Base-by-base conservation (phyloP, 1,284 basidiomycete species). In the Pulchroboletus neoregius region DNA sequence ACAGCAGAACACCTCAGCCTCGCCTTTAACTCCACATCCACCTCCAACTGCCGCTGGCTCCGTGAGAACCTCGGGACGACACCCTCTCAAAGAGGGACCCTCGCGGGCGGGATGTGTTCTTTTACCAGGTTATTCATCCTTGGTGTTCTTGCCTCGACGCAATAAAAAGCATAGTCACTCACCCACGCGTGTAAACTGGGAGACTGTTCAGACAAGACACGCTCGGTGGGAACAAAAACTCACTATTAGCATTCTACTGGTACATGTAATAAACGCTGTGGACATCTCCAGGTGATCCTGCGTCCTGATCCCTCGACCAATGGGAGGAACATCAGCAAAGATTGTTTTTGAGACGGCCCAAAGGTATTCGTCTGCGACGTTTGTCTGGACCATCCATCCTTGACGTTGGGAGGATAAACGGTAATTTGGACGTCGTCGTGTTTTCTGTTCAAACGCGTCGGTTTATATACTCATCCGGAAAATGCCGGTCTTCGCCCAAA, bases 61-160 rank as follows among this genome's bases (percentile, higher is more conserved):
- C 46, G 51, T 52, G 36, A 42, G 57, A 62, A 57, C 64, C 52
- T 5, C 10, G 43, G n/a, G 38, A 55, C 58, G 64, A 54, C 55
- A 60, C 68, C 64, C 63, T 50, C 56, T 44, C 20, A 39, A 22
- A 45, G 55, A 61, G 59, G 65, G 62, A 68, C 65, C 57, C 58
- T 53, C 27, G 39, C 47, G 55, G 64, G 58, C 75, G 75, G 80
- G 85, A 73, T 84, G 79, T 70, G 78, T 88, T 64, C 76, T 72
- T 83, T 90, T 90, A 90, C 87, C 87, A 90, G 86, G 82, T 72
- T 84, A 78, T 70, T 89, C 86, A 67, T 90, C 87, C 65, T 76
- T 63, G 83, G 78, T 72, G 64, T 54, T 40, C 4, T 4, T 20
- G 20, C 20, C 20, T 4, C 37, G 31, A 56, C 55, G 43, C 15